These are phyloP conservation scores for Epichloe scottii DNA, from an alignment of 2,329 filamentous ascomycete genomes.

Conservation along the genomic window DNA sequence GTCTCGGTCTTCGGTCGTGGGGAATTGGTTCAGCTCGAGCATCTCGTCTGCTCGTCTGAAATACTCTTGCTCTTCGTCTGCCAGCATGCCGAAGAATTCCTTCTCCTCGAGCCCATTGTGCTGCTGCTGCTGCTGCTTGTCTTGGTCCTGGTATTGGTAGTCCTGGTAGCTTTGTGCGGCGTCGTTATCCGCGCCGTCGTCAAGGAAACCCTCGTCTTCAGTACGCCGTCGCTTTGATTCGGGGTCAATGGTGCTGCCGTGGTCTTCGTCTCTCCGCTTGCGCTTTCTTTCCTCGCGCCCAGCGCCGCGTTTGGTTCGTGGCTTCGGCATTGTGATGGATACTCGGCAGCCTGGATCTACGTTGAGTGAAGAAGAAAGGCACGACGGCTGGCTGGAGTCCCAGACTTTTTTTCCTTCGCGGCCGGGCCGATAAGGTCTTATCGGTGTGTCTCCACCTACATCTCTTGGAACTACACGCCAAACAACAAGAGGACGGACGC, in stretches of 20 bases:
- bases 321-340: conserved; percentile 27
- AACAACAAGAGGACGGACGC: no score
- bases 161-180: neutral
- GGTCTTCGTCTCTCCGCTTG: conserved; percentile 19
- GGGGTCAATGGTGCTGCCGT: conserved; percentile 5
- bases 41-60: conserved; percentile 83
- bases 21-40: conserved; percentile 82
- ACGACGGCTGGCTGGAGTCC: neutral
- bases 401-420: conserved; percentile 2
- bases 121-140: conserved; percentile 12
- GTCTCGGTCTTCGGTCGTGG: conserved; percentile 56
- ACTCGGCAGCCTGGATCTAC: neutral
- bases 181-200: neutral
- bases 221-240: conserved; percentile 16
- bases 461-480: no score
- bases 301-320: conserved; percentile 28
- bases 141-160: conserved; percentile 12
- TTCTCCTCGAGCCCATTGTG: conserved; percentile 34
- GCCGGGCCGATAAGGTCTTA: neutral
- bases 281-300: conserved; percentile 29
- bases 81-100: conserved; percentile 86
- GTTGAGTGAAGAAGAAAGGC: neutral
- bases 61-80: conserved; percentile 89
- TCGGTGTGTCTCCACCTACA: neutral
- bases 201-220: conserved; percentile 8